These are phyloP conservation scores for Lipomyces starkeyi DNA, from an alignment of 805 yeast genomes.

Conservation along the genomic window DNA sequence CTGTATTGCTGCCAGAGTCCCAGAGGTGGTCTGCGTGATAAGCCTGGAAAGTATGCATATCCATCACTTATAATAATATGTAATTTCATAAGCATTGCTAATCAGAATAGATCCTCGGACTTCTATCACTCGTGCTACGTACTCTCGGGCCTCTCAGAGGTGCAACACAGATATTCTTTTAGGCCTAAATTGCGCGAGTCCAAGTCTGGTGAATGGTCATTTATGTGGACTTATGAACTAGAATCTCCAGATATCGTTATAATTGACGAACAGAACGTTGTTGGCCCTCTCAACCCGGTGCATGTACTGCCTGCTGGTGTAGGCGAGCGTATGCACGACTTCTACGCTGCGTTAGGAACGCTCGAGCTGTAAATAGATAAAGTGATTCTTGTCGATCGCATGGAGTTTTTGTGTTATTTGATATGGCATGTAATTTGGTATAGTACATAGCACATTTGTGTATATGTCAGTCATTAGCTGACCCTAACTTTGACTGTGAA, in stretches of 20 bases:
- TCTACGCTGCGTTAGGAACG: constrained; percentile 22
- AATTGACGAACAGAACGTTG: constrained; percentile 23
- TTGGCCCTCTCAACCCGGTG: constrained; percentile 58
- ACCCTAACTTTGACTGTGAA: too few species aligned
- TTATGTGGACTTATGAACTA: constrained; percentile 44
- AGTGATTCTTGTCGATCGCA: background rate
- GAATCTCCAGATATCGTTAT: constrained; percentile 33
- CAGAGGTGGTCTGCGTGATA: constrained; percentile 82
- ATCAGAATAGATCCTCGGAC: constrained; percentile 56
- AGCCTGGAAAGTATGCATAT: constrained; percentile 65
- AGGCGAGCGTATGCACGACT: constrained; percentile 47
- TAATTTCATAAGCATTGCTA: background rate
- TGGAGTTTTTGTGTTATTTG: background rate
- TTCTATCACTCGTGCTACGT: constrained; percentile 91
- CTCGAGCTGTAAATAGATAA: background rate
- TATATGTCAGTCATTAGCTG: too few species aligned
- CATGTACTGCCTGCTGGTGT: constrained; percentile 60
- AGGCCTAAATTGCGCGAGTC: constrained; percentile 23
- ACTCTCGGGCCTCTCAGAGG: constrained; percentile 71
- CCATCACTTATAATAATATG: background rate
- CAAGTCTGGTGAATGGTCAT: constrained; percentile 42
- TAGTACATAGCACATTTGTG: too few species aligned
- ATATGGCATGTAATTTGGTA: background rate
- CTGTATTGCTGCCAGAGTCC: constrained; percentile 74
- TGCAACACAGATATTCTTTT: constrained; percentile 54